These are phyloP conservation scores for Moelleriella libera DNA, from an alignment of 2,329 filamentous ascomycete genomes.

Conservation along the genomic window DNA sequence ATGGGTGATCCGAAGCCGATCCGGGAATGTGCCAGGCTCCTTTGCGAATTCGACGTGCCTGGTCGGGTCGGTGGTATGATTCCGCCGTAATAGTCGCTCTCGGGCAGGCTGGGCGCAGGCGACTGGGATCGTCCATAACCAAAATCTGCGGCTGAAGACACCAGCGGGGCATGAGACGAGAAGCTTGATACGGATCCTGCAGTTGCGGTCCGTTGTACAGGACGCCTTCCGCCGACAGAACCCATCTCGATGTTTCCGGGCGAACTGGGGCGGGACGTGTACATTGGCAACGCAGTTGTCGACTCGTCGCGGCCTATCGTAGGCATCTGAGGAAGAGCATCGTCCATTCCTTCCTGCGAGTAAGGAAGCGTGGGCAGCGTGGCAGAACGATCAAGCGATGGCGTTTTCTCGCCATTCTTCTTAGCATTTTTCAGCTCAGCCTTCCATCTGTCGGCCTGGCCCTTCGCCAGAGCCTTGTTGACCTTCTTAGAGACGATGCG, in stretches of 20 bases:
- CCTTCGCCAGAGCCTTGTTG: conserved; percentile 74
- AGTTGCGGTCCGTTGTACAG: conserved; percentile 34
- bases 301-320: conserved; percentile 45
- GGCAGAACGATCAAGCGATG: conserved; percentile 39
- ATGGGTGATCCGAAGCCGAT: conserved; percentile 6
- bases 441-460: conserved; percentile 46
- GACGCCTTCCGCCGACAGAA: conserved; percentile 35
- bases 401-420: conserved; percentile 34
- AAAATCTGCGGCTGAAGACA: conserved; percentile 46
- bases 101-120: conserved; percentile 20
- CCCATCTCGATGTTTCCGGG: conserved; percentile 38
- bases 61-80: conserved; percentile 16
- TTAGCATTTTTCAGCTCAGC: conserved; percentile 35
- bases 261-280: conserved; percentile 45
- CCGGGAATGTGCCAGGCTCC: conserved; percentile 12
- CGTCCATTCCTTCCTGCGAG: conserved; percentile 18
- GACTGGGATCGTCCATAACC: conserved; percentile 30
- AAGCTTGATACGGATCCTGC: conserved; percentile 45
- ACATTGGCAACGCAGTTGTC: conserved; percentile 45
- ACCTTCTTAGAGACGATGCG: conserved; percentile 78
- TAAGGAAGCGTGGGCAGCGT: conserved; percentile 50
- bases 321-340: conserved; percentile 45
- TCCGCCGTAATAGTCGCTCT: conserved; percentile 7
- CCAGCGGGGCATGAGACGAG: conserved; percentile 48
- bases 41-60: conserved; percentile 21